Percentiles rank a stretch among this genome's conserved stretches.
Conservation (phyloP, 768 basidiomycete species). For the Lepiota subincarnata region DNA sequence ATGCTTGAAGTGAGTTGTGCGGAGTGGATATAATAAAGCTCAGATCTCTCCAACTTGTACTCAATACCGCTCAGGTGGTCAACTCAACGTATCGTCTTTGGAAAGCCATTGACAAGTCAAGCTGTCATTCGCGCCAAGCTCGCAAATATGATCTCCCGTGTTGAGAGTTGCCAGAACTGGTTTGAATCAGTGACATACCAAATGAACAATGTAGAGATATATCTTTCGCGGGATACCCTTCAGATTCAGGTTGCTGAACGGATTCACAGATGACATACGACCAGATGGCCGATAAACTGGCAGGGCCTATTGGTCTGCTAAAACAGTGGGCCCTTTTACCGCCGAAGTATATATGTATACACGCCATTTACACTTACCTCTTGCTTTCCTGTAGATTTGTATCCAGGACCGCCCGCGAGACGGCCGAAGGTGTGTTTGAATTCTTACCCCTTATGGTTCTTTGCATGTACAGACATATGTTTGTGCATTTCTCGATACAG, state of each 20-base stretch:
- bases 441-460: slow-evolving; percentile 16
- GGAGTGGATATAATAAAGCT: background rate
- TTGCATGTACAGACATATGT: slow-evolving; percentile 37
- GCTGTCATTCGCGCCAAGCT: slow-evolving; percentile 88
- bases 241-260: slow-evolving; percentile 1
- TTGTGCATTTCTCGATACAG: slow-evolving; percentile 29
- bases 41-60: slow-evolving; percentile 1
- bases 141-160: slow-evolving; percentile 83
- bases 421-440: slow-evolving; percentile 49
- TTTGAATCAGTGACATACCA: slow-evolving; percentile 87
- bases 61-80: slow-evolving; percentile 58
- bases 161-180: slow-evolving; percentile 86
- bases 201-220: slow-evolving; percentile 72
- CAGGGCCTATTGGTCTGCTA: slow-evolving; percentile 83
- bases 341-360: background rate
- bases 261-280: slow-evolving; percentile 71
- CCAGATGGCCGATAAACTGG: slow-evolving; percentile 80
- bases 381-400: slow-evolving; percentile 46
- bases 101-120: slow-evolving; percentile 77
- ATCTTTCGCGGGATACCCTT: slow-evolving; percentile 12
- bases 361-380: background rate
- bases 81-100: slow-evolving; percentile 85
- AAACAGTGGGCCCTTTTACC: slow-evolving; percentile 61
- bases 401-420: slow-evolving; percentile 64
- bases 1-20: slow-evolving; percentile 66